A percentile compares a stretch with the other conserved stretches of the same genome.
These are phyloP conservation scores for Xylariaceae sp. DNA, from an alignment of 2,329 filamentous ascomycete genomes.

Conservation along the genomic window DNA sequence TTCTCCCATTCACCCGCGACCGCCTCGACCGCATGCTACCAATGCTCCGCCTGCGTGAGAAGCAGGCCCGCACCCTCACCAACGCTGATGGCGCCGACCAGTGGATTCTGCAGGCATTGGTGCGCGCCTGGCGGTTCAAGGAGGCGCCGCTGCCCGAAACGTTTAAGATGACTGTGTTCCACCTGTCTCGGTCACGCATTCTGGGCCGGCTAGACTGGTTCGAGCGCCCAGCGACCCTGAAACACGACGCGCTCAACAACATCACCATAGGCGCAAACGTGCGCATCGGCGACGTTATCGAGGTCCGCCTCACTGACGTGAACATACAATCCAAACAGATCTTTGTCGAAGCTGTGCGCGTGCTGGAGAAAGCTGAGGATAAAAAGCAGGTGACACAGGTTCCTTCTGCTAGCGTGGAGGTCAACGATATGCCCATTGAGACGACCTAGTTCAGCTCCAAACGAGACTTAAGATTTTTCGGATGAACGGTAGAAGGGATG, in stretches of 20 bases:
- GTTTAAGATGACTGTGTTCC: slow-evolving; percentile 56
- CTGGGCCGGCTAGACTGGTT: slow-evolving; percentile 59
- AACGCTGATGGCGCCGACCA: slow-evolving; percentile 53
- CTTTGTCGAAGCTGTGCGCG: slow-evolving; percentile 52
- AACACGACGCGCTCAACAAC: slow-evolving; percentile 47
- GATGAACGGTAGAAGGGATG: not conserved
- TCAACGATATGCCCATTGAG: not conserved
- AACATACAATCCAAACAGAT: slow-evolving; percentile 57
- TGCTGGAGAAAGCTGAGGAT: slow-evolving; percentile 31
- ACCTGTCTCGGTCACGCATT: slow-evolving; percentile 45
- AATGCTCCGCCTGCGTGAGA: slow-evolving; percentile 60
- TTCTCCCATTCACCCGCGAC: slow-evolving; percentile 55
- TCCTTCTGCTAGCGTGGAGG: not conserved
- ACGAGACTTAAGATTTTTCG: not conserved
- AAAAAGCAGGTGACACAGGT: not conserved
- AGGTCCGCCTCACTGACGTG: slow-evolving; percentile 61
- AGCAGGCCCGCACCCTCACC: slow-evolving; percentile 53
- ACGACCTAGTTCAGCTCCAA: not conserved
- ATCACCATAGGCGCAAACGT: slow-evolving; percentile 51
- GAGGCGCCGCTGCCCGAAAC: slow-evolving; percentile 55
- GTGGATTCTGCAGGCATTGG: slow-evolving; percentile 66
- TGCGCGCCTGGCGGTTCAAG: slow-evolving; percentile 64
- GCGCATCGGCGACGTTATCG: slow-evolving; percentile 58
- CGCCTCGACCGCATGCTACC: slow-evolving; percentile 55
- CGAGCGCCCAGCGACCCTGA: slow-evolving; percentile 52